phyloP scores from a whole-genome alignment of 2,329 filamentous ascomycete species.

The Fusarium oligoseptatum region DNA sequence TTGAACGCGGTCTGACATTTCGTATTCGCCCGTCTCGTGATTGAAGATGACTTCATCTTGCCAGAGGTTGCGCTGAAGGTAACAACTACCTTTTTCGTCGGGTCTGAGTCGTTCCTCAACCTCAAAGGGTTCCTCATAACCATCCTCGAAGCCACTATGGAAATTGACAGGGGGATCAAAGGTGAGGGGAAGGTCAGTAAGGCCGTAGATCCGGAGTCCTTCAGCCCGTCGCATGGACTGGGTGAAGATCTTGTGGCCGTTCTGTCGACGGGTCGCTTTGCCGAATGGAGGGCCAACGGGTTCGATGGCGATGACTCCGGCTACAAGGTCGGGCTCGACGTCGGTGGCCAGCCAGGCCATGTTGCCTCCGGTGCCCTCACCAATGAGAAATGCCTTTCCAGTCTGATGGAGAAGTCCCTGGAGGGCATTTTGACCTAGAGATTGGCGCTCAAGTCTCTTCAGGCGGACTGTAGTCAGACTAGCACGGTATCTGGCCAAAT shows the following conservation, averaged over 20 bases:
- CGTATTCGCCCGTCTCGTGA: background rate
- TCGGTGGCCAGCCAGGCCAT: constrained; percentile 65
- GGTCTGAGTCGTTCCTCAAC: constrained; percentile 14
- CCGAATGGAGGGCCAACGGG: constrained; percentile 66
- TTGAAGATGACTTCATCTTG: constrained; percentile 10
- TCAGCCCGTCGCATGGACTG: background rate
- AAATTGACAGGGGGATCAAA: constrained; percentile 54
- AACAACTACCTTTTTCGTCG: constrained; percentile 35
- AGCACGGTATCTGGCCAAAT: constrained; percentile 63
- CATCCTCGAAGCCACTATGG: constrained; percentile 20
- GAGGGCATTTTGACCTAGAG: constrained; percentile 52
- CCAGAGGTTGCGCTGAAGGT: constrained; percentile 36
- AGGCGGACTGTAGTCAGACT: constrained; percentile 55
- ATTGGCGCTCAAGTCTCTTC: constrained; percentile 49
- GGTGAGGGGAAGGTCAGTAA: constrained; percentile 57
- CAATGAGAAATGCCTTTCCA: constrained; percentile 59
- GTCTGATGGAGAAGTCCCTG: constrained; percentile 58
- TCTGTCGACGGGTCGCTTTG: constrained; percentile 15
- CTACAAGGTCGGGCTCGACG: constrained; percentile 60
- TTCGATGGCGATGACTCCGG: constrained; percentile 64
- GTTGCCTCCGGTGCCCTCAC: constrained; percentile 63
- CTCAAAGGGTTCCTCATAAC: constrained; percentile 25
- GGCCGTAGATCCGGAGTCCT: constrained; percentile 54
- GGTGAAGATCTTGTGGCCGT: constrained; percentile 33
- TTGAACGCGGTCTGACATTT: background rate